phyloP scores from a whole-genome alignment of 2,329 filamentous ascomycete genomes.

The Gaeumannomyces sp. region DNA sequence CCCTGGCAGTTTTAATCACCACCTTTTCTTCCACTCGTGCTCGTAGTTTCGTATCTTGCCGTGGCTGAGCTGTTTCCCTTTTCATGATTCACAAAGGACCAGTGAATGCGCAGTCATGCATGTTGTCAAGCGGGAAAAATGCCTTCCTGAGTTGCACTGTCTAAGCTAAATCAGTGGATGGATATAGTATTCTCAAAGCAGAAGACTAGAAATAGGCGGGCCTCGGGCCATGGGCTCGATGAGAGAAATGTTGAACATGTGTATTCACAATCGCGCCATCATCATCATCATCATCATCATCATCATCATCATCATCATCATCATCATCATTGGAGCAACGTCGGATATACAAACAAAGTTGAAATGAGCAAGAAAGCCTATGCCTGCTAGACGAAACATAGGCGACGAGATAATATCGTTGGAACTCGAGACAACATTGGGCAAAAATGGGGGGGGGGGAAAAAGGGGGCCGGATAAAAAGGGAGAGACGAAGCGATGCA shows the following conservation, averaged over 20 bases:
- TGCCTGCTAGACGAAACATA: neutral
- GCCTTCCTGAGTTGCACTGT: too few species aligned
- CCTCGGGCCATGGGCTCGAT: neutral
- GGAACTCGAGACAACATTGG: neutral
- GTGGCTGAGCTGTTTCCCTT: neutral
- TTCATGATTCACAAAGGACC: neutral
- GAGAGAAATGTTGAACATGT: neutral
- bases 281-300: constrained; percentile 8
- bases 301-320: constrained; percentile 11
- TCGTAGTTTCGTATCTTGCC: constrained; percentile 3
- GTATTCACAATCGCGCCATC: constrained; percentile 15
- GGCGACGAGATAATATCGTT: neutral
- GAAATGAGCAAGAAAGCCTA: constrained; percentile 10
- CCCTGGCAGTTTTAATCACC: neutral
- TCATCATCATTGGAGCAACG: constrained; percentile 2
- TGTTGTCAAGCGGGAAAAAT: too few species aligned
- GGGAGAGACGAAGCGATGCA: too few species aligned
- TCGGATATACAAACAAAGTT: constrained; percentile 3
- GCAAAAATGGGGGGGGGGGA: neutral
- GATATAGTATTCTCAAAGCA: neutral
- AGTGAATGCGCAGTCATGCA: too few species aligned
- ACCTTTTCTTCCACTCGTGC: constrained; percentile 12
- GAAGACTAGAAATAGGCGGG: neutral
- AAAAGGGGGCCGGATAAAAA: neutral
- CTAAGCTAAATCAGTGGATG: neutral